Base-by-base conservation (phyloP, 108 stramenopile species). In the Nitzschia putrida region DNA sequence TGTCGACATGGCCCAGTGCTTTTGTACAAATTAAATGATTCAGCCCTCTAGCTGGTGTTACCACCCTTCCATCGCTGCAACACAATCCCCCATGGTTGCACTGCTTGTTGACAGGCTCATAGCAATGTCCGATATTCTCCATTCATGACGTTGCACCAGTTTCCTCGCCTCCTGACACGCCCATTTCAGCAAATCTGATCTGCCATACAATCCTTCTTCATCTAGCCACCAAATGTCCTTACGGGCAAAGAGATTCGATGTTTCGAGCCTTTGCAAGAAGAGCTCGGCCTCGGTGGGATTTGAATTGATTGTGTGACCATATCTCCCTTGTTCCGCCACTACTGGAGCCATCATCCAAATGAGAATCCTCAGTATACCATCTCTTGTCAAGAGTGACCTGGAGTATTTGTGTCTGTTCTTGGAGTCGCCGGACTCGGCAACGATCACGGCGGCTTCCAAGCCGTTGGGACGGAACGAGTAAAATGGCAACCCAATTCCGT, bases 381-480 rank as follows among this genome's bases (percentile, higher is more conserved):
- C 81, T 61, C 86, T 85, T 42, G 85, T 85, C 25, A 84, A 69
- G 16, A 97, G 78, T 12, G 85, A 59, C 56, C 90, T 89, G 57
- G 87, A 29, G 20, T 73, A 63, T 21, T 79, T 56, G 47, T 18
- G 14, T 18, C 47, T 49, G 22, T 65, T 65, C 23, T 73, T 47
- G 13, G 41, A 59, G 13, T 74, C 59, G 11, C 25, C 44, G 10
- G 78, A 71, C 64, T 80, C 76, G 43, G 81, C 80, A 22, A 72
- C 80, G 60, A 83, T 61, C 6, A 78, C 80, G 9, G 82, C 82
- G 14, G 74, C 79, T 85, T 98, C 97, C 55, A 93, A 71, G 25
- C 93, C 92, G 65, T 95, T 97, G 18, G 96, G 93, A 65, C 88
- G 87, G 59, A 96, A 98, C 49, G 93, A 89, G 86, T 96, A 98